These are phyloP conservation scores for Verticillium klebahnii DNA, from an alignment of 2,329 filamentous ascomycete genomes.

Conservation along the genomic window DNA sequence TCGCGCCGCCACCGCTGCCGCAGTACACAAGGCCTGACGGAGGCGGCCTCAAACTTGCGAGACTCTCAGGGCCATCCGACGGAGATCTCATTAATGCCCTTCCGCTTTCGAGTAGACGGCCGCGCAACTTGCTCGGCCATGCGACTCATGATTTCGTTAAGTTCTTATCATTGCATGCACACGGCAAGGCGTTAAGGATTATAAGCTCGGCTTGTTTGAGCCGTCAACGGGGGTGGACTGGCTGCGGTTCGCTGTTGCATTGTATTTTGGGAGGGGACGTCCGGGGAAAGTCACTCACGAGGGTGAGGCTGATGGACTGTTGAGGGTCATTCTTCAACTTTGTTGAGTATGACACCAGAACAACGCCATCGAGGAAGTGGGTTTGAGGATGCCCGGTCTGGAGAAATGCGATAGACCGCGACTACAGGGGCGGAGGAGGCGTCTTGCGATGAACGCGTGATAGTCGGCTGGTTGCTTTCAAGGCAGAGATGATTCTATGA, in stretches of 20 bases:
- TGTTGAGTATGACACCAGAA: background rate
- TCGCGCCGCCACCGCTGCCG: background rate
- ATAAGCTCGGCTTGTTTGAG: background rate
- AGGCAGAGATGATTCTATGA: no score
- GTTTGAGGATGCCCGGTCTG: no score
- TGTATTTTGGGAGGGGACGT: background rate
- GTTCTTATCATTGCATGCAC: background rate
- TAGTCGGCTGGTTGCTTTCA: no score
- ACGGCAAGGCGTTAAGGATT: constrained; percentile 1
- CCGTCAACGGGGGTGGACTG: background rate
- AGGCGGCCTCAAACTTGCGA: background rate
- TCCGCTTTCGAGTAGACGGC: no score
- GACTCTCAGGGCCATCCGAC: background rate
- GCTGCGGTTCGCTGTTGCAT: background rate
- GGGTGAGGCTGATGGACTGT: background rate
- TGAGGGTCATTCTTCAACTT: background rate
- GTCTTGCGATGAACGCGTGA: background rate
- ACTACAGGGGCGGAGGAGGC: background rate
- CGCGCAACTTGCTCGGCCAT: no score
- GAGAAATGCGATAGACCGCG: background rate
- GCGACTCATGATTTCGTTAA: background rate
- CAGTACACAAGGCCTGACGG: background rate
- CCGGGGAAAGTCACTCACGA: background rate
- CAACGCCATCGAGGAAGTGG: no score
- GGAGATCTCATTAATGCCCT: background rate